Evolutionary conservation across 225 moss, liverwort and hornwort species (phyloP).

Genomic region (Rhytidiadelphus loreus): DNA sequence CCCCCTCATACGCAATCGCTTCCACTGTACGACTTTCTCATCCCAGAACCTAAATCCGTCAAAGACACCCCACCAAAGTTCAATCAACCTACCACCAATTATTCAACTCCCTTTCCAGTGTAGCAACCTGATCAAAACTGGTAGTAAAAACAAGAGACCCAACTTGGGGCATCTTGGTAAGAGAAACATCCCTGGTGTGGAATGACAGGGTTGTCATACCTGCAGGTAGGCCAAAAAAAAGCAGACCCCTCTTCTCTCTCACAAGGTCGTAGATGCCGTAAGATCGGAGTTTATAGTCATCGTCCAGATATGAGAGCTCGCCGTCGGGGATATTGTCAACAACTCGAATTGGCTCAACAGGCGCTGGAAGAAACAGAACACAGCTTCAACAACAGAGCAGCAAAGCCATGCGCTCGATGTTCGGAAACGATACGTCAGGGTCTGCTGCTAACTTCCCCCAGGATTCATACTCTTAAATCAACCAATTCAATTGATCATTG

Average conservation of each 20-base stretch:
- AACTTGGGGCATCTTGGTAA: too few relatives aligned
- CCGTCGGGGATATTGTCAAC: slow-evolving; percentile 52
- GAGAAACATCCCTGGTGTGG: background rate
- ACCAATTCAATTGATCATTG: background rate
- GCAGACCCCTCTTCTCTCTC: slow-evolving; percentile 36
- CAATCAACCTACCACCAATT: background rate
- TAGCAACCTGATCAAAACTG: background rate
- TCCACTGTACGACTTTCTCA: background rate
- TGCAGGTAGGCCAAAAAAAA: slow-evolving; percentile 69
- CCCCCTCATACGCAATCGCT: background rate
- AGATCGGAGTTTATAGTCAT: slow-evolving; percentile 40
- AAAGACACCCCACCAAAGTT: background rate
- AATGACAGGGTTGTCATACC: slow-evolving; percentile 11
- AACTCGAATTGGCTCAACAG: slow-evolving; percentile 30
- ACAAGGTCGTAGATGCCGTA: slow-evolving; percentile 30
- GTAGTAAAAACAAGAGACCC: background rate
- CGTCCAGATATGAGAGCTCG: slow-evolving; percentile 43
- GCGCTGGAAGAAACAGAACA: slow-evolving; percentile 4
- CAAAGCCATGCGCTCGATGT: background rate
- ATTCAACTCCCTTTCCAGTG: background rate
- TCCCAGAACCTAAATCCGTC: background rate
- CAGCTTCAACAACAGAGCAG: background rate
- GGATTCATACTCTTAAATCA: background rate
- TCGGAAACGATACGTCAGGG: background rate
- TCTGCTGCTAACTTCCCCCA: background rate